phyloP scores from a whole-genome alignment of 176 grass and related monocot genomes.

The Zea luxurians region DNA sequence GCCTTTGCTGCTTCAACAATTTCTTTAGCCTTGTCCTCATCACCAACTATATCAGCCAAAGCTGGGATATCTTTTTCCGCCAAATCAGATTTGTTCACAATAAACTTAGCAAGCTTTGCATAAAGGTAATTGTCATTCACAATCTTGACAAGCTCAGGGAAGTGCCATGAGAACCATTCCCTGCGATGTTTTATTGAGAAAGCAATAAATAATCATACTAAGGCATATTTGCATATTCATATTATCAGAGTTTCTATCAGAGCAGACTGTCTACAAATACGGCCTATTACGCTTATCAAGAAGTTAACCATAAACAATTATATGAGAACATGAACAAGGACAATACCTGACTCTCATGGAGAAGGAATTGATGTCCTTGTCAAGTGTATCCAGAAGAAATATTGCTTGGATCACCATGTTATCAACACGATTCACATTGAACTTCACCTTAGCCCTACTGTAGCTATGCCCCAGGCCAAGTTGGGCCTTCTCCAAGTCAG shows the following conservation, averaged over 20 bases:
- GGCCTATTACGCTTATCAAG: neutral
- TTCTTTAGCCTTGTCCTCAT: conserved; percentile 90
- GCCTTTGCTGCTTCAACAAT: conserved; percentile 93
- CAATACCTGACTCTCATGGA: conserved; percentile 85
- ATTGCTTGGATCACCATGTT: conserved; percentile 98
- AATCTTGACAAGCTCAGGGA: conserved; percentile 80
- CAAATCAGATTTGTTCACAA: conserved; percentile 74
- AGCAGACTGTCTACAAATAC: neutral
- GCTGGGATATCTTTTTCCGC: conserved; percentile 57
- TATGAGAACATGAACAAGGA: conserved; percentile 3
- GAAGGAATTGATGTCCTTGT: conserved; percentile 88
- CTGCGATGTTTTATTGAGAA: conserved; percentile 26
- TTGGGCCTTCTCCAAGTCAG: conserved; percentile 73
- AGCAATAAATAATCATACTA: neutral
- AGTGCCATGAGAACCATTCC: conserved; percentile 91
- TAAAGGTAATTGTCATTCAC: conserved; percentile 88
- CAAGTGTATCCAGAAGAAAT: conserved; percentile 81
- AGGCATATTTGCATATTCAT: neutral
- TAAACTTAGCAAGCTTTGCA: conserved; percentile 72
- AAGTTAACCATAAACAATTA: neutral
- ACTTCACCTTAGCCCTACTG: conserved; percentile 87
- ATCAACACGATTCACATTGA: conserved; percentile 83
- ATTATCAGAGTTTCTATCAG: neutral
- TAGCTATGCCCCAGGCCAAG: conserved; percentile 72
- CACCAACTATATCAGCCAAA: conserved; percentile 72